Conservation (phyloP, 2,329 filamentous ascomycete genomes). For the Aureobasidium namibiae region DNA sequence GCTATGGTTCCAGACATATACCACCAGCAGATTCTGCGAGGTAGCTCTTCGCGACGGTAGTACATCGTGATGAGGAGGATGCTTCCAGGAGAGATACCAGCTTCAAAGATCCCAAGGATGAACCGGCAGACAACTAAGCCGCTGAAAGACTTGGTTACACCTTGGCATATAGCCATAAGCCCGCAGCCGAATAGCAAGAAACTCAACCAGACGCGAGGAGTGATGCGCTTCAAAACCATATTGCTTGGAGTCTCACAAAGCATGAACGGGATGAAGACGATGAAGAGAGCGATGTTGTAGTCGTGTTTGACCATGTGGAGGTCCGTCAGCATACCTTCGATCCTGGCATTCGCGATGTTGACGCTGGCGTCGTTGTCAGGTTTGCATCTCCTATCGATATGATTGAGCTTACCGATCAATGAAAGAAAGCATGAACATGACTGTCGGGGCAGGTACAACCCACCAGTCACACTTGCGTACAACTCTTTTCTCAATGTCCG, state of each 20-base stretch:
- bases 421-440: conserved; percentile 12
- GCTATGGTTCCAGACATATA: conserved; percentile 36
- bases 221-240: conserved; percentile 28
- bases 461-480: conserved; percentile 12
- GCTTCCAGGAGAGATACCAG: conserved; percentile 29
- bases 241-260: conserved; percentile 27
- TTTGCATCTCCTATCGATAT: background rate
- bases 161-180: conserved; percentile 19
- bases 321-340: conserved; percentile 35
- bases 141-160: conserved; percentile 25
- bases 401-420: conserved; percentile 5
- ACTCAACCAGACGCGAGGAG: conserved; percentile 26
- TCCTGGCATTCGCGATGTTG: conserved; percentile 34
- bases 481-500: conserved; percentile 8
- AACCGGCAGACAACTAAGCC: conserved; percentile 29
- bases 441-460: conserved; percentile 7
- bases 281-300: conserved; percentile 32
- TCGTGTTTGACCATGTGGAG: conserved; percentile 29
- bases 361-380: conserved; percentile 21
- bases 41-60: conserved; percentile 36
- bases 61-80: conserved; percentile 31
- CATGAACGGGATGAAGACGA: conserved; percentile 29
- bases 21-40: conserved; percentile 31
- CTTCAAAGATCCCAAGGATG: conserved; percentile 30
- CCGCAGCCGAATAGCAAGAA: conserved; percentile 11